Percentiles rank a stretch among this genome's conserved stretches.
These are phyloP conservation scores for Thoreauomyces humboldtii DNA, from an alignment of 192 early-diverging fungal genomes.

Conservation along the genomic window DNA sequence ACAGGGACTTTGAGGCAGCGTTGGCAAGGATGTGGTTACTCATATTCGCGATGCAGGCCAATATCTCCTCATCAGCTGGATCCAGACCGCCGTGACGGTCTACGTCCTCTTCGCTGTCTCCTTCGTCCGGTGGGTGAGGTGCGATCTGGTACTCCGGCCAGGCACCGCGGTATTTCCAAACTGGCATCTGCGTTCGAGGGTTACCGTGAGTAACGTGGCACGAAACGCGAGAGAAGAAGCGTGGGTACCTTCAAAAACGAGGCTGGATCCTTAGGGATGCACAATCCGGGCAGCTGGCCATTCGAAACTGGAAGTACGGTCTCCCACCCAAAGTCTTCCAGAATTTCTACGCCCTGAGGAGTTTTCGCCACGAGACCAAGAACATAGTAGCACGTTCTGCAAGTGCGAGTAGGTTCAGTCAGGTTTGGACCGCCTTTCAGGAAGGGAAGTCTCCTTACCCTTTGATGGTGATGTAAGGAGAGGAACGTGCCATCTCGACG, in stretches of 20 bases:
- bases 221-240: not conserved
- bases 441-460: constrained; percentile 49
- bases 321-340: constrained; percentile 76
- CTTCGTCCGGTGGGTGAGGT: not conserved
- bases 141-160: constrained; percentile 24
- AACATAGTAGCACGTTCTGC: constrained; percentile 72
- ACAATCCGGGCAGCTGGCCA: constrained; percentile 55
- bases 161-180: constrained; percentile 42
- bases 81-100: constrained; percentile 39
- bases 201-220: not conserved
- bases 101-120: constrained; percentile 49
- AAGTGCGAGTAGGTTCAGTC: not conserved
- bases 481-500: constrained; percentile 63
- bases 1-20: constrained; percentile 68
- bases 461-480: constrained; percentile 67
- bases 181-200: constrained; percentile 34
- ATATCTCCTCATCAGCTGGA: constrained; percentile 60
- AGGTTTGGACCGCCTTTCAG: not conserved
- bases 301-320: constrained; percentile 48
- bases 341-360: constrained; percentile 62
- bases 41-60: constrained; percentile 72
- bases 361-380: constrained; percentile 71
- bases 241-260: constrained; percentile 59
- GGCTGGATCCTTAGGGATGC: constrained; percentile 62
- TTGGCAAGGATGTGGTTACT: constrained; percentile 80